phyloP scores from a whole-genome alignment of 2,329 filamentous ascomycete species.

The Nannizzia gypsea region DNA sequence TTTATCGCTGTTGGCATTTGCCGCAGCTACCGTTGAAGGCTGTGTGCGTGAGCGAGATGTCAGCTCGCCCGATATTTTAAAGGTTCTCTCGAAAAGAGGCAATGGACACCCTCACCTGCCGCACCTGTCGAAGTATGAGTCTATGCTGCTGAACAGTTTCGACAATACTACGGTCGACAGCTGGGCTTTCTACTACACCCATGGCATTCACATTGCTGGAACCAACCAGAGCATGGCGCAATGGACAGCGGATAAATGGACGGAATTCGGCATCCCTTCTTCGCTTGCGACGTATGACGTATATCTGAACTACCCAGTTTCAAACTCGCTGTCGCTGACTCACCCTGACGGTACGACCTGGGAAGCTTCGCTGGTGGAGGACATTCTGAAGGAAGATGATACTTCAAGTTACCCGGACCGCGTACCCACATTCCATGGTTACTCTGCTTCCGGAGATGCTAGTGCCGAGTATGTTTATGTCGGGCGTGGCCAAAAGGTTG shows the following conservation, averaged over 20 bases:
- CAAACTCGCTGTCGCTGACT: conserved; percentile 17
- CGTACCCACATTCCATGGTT: conserved; percentile 38
- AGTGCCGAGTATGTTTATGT: conserved; percentile 40
- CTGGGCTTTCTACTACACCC: conserved; percentile 23
- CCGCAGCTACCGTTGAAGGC: conserved; percentile 7
- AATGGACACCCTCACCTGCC: conserved; percentile 16
- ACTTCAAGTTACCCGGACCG: conserved; percentile 23
- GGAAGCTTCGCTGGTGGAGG: conserved; percentile 17
- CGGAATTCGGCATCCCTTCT: conserved; percentile 18
- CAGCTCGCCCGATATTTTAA: conserved; percentile 2
- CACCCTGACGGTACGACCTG: conserved; percentile 16
- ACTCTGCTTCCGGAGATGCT: conserved; percentile 36
- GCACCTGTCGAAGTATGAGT: conserved; percentile 19
- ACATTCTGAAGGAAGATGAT: conserved; percentile 16
- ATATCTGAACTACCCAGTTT: conserved; percentile 23
- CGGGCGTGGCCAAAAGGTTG: conserved; percentile 31
- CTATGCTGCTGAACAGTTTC: conserved; percentile 20
- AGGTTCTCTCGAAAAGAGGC: conserved; percentile 16
- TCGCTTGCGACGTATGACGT: conserved; percentile 19
- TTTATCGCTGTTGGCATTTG: conserved; percentile 8
- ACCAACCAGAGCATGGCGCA: conserved; percentile 22
- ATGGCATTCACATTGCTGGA: conserved; percentile 23
- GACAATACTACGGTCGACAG: conserved; percentile 19
- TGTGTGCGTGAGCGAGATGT: conserved; percentile 7
- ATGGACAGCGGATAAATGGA: conserved; percentile 24